Conservation (phyloP, 2,329 filamentous ascomycete genomes). For the Aaosphaeria arxii region DNA sequence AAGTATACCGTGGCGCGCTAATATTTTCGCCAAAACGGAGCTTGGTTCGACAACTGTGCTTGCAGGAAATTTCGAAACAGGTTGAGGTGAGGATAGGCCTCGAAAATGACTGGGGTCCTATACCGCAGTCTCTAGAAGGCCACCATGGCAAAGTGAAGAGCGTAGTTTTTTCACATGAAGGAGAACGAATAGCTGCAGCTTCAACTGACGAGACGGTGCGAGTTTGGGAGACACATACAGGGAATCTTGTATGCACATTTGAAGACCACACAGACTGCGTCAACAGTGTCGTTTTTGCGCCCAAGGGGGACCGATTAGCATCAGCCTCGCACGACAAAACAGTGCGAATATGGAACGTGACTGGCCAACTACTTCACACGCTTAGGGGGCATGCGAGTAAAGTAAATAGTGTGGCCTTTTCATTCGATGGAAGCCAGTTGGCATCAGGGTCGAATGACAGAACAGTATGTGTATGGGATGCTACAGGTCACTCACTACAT, state of each 20-base stretch:
- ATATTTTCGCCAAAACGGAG: constrained; percentile 8
- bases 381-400: constrained; percentile 6
- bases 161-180: neutral
- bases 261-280: constrained; percentile 8
- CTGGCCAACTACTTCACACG: constrained; percentile 4
- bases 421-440: constrained; percentile 11
- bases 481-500: constrained; percentile 3
- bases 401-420: constrained; percentile 17
- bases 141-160: neutral
- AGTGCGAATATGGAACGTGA: constrained; percentile 13
- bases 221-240: neutral
- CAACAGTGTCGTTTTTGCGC: constrained; percentile 20
- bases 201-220: neutral
- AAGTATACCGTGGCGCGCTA: constrained; percentile 15
- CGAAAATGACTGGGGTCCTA: constrained; percentile 4
- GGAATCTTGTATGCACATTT: constrained; percentile 6
- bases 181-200: constrained; percentile 3
- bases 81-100: constrained; percentile 6
- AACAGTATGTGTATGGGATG: constrained; percentile 15
- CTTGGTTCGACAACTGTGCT: constrained; percentile 1
- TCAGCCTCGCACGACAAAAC: constrained; percentile 12
- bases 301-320: constrained; percentile 11
- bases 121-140: neutral
- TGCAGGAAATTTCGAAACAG: constrained; percentile 3
- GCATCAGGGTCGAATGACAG: constrained; percentile 13